Conservation (phyloP, 352 stramenopile genomes). For the Peronospora destructor region DNA sequence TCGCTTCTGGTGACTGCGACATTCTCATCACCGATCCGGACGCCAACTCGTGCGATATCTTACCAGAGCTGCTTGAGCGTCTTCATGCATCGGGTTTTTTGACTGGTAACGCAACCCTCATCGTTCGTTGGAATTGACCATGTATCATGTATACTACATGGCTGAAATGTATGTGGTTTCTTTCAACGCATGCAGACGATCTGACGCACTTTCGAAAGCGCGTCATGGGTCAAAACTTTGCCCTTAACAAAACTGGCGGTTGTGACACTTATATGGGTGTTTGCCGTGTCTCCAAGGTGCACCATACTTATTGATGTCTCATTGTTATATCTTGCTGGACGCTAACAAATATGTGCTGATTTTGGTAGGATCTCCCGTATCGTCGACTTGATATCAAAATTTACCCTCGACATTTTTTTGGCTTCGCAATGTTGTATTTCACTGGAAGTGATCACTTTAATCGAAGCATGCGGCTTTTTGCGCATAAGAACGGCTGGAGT, state of each 20-base stretch:
- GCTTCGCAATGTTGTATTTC: conserved; percentile 87
- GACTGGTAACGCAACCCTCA: conserved; percentile 25
- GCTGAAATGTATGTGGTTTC: not conserved
- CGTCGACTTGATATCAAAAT: conserved; percentile 84
- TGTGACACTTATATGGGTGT: conserved; percentile 87
- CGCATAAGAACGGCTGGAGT: conserved; percentile 72
- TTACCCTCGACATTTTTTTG: conserved; percentile 71
- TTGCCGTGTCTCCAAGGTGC: conserved; percentile 54
- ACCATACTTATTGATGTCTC: not conserved
- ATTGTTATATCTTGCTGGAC: not conserved
- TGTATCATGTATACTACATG: not conserved
- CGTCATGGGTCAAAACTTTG: too few species aligned
- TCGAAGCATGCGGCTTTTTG: conserved; percentile 74
- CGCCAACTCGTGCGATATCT: conserved; percentile 53
- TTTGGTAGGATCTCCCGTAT: conserved; percentile 34
- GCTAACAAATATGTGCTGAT: conserved; percentile 1
- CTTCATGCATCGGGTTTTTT: conserved; percentile 63
- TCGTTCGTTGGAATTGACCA: not conserved
- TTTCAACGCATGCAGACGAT: conserved; percentile 36
- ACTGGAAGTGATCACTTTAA: conserved; percentile 90
- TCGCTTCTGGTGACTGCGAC: conserved; percentile 67
- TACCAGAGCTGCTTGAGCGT: conserved; percentile 57
- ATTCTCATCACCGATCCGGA: conserved; percentile 74
- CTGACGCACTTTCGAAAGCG: conserved; percentile 54
- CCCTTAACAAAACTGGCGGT: conserved; percentile 41